Evolutionary conservation across 495 filamentous ascomycete genomes (phyloP).

Genomic region (Penicillium alfredii): DNA sequence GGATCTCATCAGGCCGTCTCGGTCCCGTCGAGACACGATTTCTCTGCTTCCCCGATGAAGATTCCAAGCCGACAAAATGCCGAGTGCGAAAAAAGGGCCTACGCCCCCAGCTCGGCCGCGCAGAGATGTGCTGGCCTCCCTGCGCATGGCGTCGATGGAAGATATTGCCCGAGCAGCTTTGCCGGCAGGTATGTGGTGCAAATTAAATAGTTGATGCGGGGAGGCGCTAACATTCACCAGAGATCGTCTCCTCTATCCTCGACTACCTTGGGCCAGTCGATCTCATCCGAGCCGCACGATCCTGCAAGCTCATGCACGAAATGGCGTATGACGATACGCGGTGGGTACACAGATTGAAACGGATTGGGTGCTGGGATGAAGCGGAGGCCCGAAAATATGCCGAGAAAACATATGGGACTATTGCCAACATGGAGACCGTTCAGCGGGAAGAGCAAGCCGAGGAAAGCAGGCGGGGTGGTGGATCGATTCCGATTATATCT

Average conservation of each 20-base stretch:
- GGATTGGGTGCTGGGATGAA: constrained; percentile 93
- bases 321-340: constrained; percentile 99
- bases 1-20: too few relatives aligned
- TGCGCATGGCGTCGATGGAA: constrained; percentile 71
- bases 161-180: constrained; percentile 66
- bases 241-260: constrained; percentile 83
- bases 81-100: constrained; percentile 57
- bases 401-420: constrained; percentile 65
- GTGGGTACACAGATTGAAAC: constrained; percentile 79
- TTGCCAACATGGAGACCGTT: constrained; percentile 53
- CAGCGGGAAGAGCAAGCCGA: constrained; percentile 43
- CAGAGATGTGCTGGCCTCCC: constrained; percentile 61
- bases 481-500: constrained; percentile 10
- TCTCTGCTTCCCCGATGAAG: constrained; percentile 22
- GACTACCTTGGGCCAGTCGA: constrained; percentile 82
- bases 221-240: constrained; percentile 37
- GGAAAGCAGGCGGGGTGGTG: constrained; percentile 7
- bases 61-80: constrained; percentile 41
- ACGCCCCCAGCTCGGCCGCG: constrained; percentile 42
- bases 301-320: constrained; percentile 83
- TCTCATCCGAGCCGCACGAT: constrained; percentile 77
- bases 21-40: too few relatives aligned
- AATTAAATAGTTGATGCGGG: background rate
- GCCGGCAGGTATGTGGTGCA: constrained; percentile 60
- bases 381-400: constrained; percentile 70